Conservation (phyloP, 805 yeast species). For the Isabelozyma gotoi region DNA sequence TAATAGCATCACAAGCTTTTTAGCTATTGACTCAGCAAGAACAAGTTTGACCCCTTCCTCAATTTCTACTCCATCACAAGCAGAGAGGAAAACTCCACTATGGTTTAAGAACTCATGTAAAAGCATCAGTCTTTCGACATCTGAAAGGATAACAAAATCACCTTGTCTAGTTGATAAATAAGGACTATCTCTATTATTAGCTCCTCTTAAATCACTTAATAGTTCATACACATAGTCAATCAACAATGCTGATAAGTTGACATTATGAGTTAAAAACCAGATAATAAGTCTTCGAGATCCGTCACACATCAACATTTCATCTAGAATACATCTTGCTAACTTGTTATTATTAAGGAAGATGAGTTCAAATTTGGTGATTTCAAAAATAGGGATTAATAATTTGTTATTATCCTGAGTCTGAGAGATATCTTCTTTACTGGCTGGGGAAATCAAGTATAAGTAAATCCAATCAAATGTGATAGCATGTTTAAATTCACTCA, state of each 20-base stretch:
- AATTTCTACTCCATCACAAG: constrained; percentile 29
- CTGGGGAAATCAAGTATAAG: constrained; percentile 39
- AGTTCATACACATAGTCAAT: constrained; percentile 66
- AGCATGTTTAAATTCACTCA: constrained; percentile 11
- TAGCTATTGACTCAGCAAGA: constrained; percentile 31
- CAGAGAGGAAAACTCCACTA: constrained; percentile 31
- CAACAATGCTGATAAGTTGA: constrained; percentile 52
- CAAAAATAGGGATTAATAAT: constrained; percentile 27
- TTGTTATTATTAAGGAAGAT: constrained; percentile 52
- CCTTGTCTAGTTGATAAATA: constrained; percentile 60
- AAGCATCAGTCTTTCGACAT: constrained; percentile 63
- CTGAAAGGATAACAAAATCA: constrained; percentile 45
- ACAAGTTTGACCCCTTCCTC: constrained; percentile 27
- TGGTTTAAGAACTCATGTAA: constrained; percentile 69
- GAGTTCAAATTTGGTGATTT: constrained; percentile 48
- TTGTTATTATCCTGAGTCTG: constrained; percentile 24
- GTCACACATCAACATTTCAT: constrained; percentile 68
- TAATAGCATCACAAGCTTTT: constrained; percentile 49
- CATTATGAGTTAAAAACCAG: constrained; percentile 63
- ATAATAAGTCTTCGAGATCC: constrained; percentile 64
- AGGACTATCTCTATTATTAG: constrained; percentile 15
- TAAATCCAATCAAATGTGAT: constrained; percentile 54
- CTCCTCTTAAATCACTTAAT: constrained; percentile 56
- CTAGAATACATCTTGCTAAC: constrained; percentile 56
- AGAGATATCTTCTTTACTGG: constrained; percentile 23